Evolutionary conservation across 345 rosid species (phyloP), one percentile per base, ranked within the genome.

Genomic region (Boechera stricta): DNA sequence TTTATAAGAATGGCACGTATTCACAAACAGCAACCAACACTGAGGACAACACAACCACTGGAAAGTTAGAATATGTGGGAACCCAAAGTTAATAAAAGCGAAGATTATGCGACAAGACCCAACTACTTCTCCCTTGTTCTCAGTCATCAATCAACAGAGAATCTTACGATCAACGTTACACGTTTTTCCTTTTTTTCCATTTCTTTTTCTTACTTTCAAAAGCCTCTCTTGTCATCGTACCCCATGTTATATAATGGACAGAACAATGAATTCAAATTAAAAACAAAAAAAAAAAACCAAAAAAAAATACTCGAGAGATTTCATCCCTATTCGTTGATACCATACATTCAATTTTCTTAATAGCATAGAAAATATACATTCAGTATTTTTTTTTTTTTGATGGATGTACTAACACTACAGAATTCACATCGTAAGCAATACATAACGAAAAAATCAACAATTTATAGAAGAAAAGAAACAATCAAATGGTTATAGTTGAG

Each of bases 91-190:
- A 77, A 16, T 45, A 44, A 71, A 77, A 77, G 76, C 72, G 59
- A 48, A 41, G 68, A 66, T 78, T 66, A 66, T 67, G 77, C 64
- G 77, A 78, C 70, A 72, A 73, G 78, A 78, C 82, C 21, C 78
- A 78, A 78, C 82, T 60, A 73, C 82, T 67, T 59, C 76, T 18
- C 54, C 58, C 69, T 67, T 57, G 49, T 52, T 71, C 68, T 18
- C 62, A 48, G 41, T 67, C 81, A 58, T 57, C 69, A 59, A 78
- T 67, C 81, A 78, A 67, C 59, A 67, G 4, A 67, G 78, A 73
- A 78, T 78, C 78, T 78, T 60, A 67, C 78, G 59, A 64, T 66
- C 77, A 72, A 21, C 31, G 39, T 66, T 65, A 72, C 69, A 72
- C 73, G 73, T 65, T 65, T 36, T 71, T 54, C 42, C 60, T 39